Conservation (phyloP, 148 eudicot genomes). For the Rhododendron vialii region DNA sequence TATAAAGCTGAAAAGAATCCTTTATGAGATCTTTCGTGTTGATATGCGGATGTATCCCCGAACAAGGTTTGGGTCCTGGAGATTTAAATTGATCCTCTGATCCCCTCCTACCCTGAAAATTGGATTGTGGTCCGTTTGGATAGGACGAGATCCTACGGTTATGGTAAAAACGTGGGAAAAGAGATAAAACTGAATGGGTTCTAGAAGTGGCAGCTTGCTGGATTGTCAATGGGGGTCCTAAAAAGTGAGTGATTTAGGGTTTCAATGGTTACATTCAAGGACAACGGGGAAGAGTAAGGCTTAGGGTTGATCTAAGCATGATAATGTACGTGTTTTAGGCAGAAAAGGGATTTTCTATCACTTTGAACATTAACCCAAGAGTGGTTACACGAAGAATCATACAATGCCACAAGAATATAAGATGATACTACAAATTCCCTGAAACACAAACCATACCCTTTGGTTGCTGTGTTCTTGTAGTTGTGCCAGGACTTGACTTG, state of each 20-base stretch:
- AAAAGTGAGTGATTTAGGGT: not conserved
- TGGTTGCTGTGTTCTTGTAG: not conserved
- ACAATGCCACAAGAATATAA: not conserved
- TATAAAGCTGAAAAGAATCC: not conserved
- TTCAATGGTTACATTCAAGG: not conserved
- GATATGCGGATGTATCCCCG: not conserved
- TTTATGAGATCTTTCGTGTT: not conserved
- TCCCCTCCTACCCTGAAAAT: not conserved
- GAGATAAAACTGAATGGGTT: not conserved
- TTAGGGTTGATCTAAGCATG: not conserved
- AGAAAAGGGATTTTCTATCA: not conserved
- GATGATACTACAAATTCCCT: not conserved
- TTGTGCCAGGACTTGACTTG: not conserved
- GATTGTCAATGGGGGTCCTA: not conserved
- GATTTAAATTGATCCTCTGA: not conserved
- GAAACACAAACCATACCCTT: not conserved
- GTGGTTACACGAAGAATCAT: not conserved
- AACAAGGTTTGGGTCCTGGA: not conserved
- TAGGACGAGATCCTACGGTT: not conserved
- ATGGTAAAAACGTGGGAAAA: not conserved
- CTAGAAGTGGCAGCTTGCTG: not conserved
- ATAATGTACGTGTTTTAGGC: not conserved
- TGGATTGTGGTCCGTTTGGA: not conserved
- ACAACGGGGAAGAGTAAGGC: not conserved
- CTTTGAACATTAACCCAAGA: not conserved